Percentiles rank a stretch among this genome's conserved stretches.
Conservation (phyloP, 208 protist species). For the Crithidia mellificae region DNA sequence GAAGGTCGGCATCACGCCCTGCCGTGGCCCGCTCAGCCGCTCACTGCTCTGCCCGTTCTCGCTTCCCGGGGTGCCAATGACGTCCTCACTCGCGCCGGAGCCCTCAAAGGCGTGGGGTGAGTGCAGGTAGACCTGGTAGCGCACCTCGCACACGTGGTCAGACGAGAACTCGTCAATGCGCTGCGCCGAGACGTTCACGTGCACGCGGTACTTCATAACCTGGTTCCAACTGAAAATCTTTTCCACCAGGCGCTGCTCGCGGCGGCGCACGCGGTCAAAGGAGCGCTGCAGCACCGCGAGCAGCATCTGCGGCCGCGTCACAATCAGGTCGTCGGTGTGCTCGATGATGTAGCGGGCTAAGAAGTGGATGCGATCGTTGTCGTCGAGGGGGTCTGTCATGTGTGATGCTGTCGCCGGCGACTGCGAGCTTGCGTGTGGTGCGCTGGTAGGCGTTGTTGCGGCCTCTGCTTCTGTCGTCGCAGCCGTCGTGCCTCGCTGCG, state of each 20-base stretch:
- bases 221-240: constrained; percentile 42
- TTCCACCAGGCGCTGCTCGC: constrained; percentile 28
- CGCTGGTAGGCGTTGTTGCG: neutral
- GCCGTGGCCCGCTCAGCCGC: neutral
- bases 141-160: constrained; percentile 30
- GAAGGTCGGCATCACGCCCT: neutral
- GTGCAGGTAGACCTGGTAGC: constrained; percentile 11
- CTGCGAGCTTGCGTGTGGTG: neutral
- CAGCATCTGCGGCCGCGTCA: constrained; percentile 3
- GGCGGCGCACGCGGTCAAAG: constrained; percentile 23
- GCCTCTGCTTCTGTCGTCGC: no score
- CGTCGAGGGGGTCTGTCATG: neutral
- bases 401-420: neutral
- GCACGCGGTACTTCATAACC: constrained; percentile 52
- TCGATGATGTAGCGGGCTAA: constrained; percentile 26
- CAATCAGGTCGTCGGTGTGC: constrained; percentile 8
- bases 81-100: neutral
- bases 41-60: neutral
- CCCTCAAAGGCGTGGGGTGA: neutral
- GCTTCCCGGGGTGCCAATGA: neutral
- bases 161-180: constrained; percentile 40
- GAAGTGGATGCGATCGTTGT: constrained; percentile 18
- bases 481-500: no score
- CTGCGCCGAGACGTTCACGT: constrained; percentile 41
- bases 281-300: constrained; percentile 34